Percentiles rank a stretch among this genome's conserved stretches.
Evolutionary conservation across 306 rosid species (phyloP).

Genomic region (Malus orientalis): DNA sequence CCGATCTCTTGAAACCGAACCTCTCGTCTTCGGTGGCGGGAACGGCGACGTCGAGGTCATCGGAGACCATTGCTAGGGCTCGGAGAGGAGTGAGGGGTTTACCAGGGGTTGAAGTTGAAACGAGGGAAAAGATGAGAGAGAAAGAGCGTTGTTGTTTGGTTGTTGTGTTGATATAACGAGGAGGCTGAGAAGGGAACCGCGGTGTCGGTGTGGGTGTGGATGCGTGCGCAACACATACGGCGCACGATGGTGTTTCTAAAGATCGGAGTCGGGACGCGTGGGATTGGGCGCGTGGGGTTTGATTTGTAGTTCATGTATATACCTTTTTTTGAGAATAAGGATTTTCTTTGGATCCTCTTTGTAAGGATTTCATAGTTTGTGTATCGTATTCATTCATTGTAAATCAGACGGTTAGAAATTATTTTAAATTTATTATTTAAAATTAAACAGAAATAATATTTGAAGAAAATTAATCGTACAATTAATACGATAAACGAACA

Average conservation of each 20-base stretch:
- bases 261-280: not conserved
- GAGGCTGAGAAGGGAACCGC: not conserved
- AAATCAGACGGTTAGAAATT: no score
- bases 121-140: no score
- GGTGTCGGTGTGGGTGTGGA: not conserved
- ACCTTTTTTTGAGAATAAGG: no score
- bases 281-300: no score
- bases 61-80: slow-evolving; percentile 36
- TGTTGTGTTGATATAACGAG: not conserved
- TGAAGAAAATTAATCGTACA: rapidly evolving
- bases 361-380: no score
- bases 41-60: not conserved
- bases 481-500: no score
- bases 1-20: slow-evolving; percentile 66
- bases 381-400: no score
- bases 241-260: not conserved
- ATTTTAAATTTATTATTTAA: no score
- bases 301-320: no score
- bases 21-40: slow-evolving; percentile 31
- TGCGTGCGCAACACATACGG: slow-evolving; percentile 27
- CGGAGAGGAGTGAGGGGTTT: not conserved
- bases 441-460: no score
- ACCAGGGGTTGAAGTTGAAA: not conserved
- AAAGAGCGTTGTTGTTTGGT: no score
- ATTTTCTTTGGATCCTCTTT: no score